phyloP scores from a whole-genome alignment of 257 asterid genomes.

The Anisodus acutangulus region DNA sequence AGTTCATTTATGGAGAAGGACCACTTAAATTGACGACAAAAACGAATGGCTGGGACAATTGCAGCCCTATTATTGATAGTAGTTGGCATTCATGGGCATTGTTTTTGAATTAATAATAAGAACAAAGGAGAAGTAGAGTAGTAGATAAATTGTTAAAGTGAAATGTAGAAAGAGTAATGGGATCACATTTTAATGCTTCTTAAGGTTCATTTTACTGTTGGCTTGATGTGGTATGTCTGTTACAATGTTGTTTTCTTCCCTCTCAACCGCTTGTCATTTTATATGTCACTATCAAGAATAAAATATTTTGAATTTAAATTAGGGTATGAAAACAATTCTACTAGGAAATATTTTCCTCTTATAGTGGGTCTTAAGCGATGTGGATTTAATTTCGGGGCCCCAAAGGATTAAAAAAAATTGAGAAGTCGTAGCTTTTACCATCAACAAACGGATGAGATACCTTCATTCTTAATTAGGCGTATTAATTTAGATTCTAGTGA shows the following conservation, averaged over 20 bases:
- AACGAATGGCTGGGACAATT: conserved; percentile 14
- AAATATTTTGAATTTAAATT: too few species aligned
- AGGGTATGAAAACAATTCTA: too few species aligned
- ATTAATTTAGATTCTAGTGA: too few species aligned
- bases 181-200: conserved; percentile 37
- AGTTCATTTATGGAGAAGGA: conserved; percentile 28
- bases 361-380: too few species aligned
- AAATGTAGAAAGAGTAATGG: not conserved
- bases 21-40: conserved; percentile 45
- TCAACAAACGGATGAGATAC: too few species aligned
- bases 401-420: too few species aligned
- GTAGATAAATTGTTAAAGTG: conserved; percentile 6
- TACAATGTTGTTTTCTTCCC: conserved; percentile 37
- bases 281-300: too few species aligned
- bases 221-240: conserved; percentile 45
- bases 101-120: not conserved
- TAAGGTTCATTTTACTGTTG: conserved; percentile 37
- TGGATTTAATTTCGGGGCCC: too few species aligned
- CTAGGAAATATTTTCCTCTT: too few species aligned
- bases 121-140: not conserved
- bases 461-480: too few species aligned
- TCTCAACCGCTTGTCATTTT: conserved; percentile 34
- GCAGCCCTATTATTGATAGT: not conserved
- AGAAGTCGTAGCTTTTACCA: too few species aligned
- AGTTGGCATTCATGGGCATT: not conserved